phyloP scores from a whole-genome alignment of 495 filamentous ascomycete species.

The Aspergillus saccharolyticus region DNA sequence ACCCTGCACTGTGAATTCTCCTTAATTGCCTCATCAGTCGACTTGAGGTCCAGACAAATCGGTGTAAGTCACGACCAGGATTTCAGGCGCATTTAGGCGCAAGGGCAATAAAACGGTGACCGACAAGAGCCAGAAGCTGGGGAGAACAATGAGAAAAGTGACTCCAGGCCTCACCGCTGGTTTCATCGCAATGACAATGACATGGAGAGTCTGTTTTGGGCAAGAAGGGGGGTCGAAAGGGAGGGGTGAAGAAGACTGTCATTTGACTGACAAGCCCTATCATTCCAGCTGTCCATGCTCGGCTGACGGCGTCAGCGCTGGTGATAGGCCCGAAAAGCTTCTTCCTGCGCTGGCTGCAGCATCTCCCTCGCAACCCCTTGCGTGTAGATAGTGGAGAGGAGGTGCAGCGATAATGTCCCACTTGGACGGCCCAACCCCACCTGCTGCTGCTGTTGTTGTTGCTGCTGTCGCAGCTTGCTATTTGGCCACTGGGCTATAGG shows the following conservation, averaged over 20 bases:
- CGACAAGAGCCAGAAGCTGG: background rate
- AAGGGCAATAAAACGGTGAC: constrained; percentile 11
- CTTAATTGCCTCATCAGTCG: background rate
- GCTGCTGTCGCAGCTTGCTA: background rate
- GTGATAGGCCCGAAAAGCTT: constrained; percentile 23
- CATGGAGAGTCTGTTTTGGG: background rate
- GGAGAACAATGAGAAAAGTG: background rate
- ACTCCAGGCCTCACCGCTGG: constrained; percentile 20
- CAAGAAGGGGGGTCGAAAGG: background rate
- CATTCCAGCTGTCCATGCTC: constrained; percentile 18
- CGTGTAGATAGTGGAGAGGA: constrained; percentile 17
- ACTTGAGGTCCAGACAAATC: constrained; percentile 8
- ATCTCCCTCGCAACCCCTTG: constrained; percentile 23
- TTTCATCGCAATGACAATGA: constrained; percentile 7
- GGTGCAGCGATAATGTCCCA: constrained; percentile 15
- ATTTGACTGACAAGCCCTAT: constrained; percentile 20
- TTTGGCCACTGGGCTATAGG: constrained; percentile 9
- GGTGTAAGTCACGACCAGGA: constrained; percentile 9
- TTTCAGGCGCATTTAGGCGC: constrained; percentile 9
- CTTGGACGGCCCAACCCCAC: constrained; percentile 12
- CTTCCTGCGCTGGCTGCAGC: constrained; percentile 17
- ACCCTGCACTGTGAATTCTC: background rate
- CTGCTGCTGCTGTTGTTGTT: background rate
- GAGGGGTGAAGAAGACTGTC: constrained; percentile 6
- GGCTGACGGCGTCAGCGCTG: constrained; percentile 12